Evolutionary conservation across 805 yeast genomes (phyloP), one percentile per base, ranked within the genome.

Genomic region (Jamesozyma gamospora): DNA sequence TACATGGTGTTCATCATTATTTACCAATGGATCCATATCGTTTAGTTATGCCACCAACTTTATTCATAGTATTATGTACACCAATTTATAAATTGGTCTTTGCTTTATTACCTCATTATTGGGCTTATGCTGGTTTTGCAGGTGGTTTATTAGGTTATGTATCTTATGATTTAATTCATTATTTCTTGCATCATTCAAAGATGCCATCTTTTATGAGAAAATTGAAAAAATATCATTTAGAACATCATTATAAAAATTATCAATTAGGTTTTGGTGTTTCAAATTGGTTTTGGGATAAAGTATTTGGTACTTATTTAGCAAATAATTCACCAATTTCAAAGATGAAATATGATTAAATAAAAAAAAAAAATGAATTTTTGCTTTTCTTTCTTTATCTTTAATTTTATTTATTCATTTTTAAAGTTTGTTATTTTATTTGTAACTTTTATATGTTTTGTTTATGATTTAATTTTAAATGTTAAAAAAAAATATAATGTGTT

Each of bases 251-350:
- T 70, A 88, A 90, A 69, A 90, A 92, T 65, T 92, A 85, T 63
- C 95, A 94, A 64, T 67, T 88, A 51, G 99, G 97, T 1, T 92
- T 88, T 52, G 99, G 99, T 50, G 97, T 92, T 46, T 86, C 97
- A 25, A 74, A 87, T 45, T 78, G 75, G 65, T 85, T 85, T 64
- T 92, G 98, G 98, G 98, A 92, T 62, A 72, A 65, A 21, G 84
- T 92, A 10, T 92, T 92, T 60, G 84, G 82, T 42, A 90, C 97
- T 31, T 80, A 77, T 48, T 68, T 86, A 53, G 70, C 73, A 34
- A 66, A 57, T 11, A 51, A 55, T 36, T 52, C 65, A 25, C 65
- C 65, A 41, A 35, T 56, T 27, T 59, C 65, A 10, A 52, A 50
- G 34, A 58, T 58, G 61, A 61, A 59, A 40, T 60, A 56, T 39